A percentile compares a stretch with the other conserved stretches of the same genome.
phyloP scores from a whole-genome alignment of 805 yeast species.

The Candida xiaguanensis region DNA sequence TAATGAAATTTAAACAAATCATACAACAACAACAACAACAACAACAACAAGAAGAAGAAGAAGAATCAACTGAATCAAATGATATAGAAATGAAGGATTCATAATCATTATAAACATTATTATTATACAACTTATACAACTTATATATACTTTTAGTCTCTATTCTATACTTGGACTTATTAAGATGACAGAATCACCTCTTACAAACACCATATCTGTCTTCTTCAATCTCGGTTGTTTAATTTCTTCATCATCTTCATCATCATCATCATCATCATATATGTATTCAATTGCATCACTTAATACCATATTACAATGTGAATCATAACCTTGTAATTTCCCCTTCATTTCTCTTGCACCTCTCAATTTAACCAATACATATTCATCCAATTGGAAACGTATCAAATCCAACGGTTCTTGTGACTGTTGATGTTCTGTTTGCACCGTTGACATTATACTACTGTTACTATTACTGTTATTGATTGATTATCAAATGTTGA shows the following conservation, averaged over 20 bases:
- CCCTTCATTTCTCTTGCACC: conserved; percentile 94
- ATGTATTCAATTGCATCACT: conserved; percentile 90
- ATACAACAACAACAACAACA: too few species aligned
- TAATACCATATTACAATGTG: conserved; percentile 93
- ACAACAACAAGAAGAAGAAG: neutral
- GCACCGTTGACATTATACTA: conserved; percentile 26
- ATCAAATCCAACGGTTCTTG: conserved; percentile 88
- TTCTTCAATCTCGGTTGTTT: conserved; percentile 40
- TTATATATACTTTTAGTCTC: neutral
- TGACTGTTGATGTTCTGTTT: conserved; percentile 27
- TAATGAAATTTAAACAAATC: conserved; percentile 23
- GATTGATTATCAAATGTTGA: neutral
- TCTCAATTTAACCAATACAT: conserved; percentile 81
- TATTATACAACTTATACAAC: neutral
- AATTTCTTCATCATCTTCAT: conserved; percentile 7
- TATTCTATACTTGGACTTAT: conserved; percentile 46
- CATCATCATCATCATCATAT: conserved; percentile 47
- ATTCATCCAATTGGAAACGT: conserved; percentile 81
- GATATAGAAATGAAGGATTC: conserved; percentile 13
- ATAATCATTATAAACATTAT: conserved; percentile 2
- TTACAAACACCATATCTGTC: conserved; percentile 87
- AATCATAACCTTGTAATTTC: conserved; percentile 87
- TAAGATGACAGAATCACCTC: conserved; percentile 96
- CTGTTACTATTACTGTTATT: too few species aligned
- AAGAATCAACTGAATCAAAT: conserved; percentile 13